Base-by-base conservation (phyloP, 805 yeast species). In the Huiozyma sinensis region DNA sequence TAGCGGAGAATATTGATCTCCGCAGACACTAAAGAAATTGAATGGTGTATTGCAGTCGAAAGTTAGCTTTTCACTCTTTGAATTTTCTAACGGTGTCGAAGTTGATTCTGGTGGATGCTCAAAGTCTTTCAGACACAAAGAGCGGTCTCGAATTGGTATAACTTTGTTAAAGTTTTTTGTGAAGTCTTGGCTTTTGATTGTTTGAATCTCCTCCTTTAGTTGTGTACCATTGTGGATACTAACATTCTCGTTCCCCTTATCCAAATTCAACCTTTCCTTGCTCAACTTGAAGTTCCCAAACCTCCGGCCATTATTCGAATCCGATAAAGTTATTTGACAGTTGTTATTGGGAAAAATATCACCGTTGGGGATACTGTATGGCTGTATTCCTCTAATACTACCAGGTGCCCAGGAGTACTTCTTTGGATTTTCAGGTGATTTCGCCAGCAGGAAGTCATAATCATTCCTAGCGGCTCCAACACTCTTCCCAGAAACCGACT, bases 71-170 rank as follows among this genome's bases (percentile, higher is more conserved):
- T 17, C 24, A 17, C 24, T 17, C 24, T 17, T 17, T 4, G 24
- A 17, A 17, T 17, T 17, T 4, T 17, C 24, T 17, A 17, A 17
- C 24, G 63, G 63, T 9, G 63, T 59, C 3, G 63, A 59, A 4
- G 63, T 59, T 3, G 60, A 55, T 27, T 57, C 51, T 12, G 63
- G 63, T 4, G 62, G 61, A 47, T 55, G 58, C 39, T 51, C 56
- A 40, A 59, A 53, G 32, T 59, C 62, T 9, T 56, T 58, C 24
- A 54, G 42, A 33, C 52, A 49, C 13, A 59, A 41, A 7, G 63
- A 58, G 4, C 47, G 39, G 7, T 37, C 41, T 42, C 32, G 35
- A 12, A 30, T 10, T 7, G 7, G 4, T 7, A 31, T 12, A 27
- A 27, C 32, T 27, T 27, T 6, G 12, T 36, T 36, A 32, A 3